Evolutionary conservation across 495 filamentous ascomycete genomes (phyloP), one percentile per base, ranked within the genome.

Genomic region (Lepidopterella palustris): DNA sequence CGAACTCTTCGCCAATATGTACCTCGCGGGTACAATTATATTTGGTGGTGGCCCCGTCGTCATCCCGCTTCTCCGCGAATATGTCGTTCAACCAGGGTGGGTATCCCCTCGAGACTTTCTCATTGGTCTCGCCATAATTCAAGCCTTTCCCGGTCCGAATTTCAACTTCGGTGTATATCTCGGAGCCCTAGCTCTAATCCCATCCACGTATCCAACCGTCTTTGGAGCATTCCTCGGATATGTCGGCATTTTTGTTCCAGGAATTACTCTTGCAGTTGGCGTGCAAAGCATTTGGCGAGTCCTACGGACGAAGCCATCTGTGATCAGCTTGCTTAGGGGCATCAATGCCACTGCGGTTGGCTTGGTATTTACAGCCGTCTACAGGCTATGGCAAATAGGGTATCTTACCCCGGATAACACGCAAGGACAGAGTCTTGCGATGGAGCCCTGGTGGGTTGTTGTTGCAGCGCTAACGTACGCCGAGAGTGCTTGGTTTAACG

Each of bases 81-180:
- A 92, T 72, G 84, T 92, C 45, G 89, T 92, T 4, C 77, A 78
- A n/a, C 82, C 84, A 28, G 87, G 87, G 48, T 92, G 88, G 89
- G 88, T 92, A 10, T 82, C 81, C 2, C 75, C 86, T 0, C 80
- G 89, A 4, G 86, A 95, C 72, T 92, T 95, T 69, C 78, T 92
- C 27, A 81, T 95, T 60, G 89, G 89, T 20, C 81, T 95, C 0
- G 89, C 89, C 10, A 76, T 92, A 58, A 89, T 89, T 59, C 89
- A 95, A 70, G 83, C 87, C 2, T 90, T 92, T 65, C 89, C 88
- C 0, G 89, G 89, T 0, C 89, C 89, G 0, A 92, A 95, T 70
- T 92, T 92, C 80, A 95, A 92, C 70, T 91, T 92, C 65, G 87
- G 85, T 3, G 87, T 92, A 13, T 92, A 85, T 64, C 78, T 92